These are phyloP conservation scores for Entamoeba histolytica DNA, from an alignment of 208 protist genomes.

Conservation along the genomic window DNA sequence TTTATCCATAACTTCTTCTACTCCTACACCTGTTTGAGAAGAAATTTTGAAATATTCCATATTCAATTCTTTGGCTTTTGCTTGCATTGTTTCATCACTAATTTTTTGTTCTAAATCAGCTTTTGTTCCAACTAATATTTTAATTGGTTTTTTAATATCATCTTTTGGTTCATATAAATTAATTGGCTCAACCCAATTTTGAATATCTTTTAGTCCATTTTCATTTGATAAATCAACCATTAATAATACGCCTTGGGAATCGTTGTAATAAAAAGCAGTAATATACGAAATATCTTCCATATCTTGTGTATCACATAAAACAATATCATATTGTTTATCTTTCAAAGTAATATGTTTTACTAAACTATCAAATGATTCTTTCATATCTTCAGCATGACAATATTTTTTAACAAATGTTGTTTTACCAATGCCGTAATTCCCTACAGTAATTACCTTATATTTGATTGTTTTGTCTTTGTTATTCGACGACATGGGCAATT, in stretches of 20 bases:
- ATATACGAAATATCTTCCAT: not conserved
- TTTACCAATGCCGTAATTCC: not conserved
- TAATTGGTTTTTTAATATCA: not conserved
- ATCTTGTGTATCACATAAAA: not conserved
- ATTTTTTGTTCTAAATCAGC: not conserved
- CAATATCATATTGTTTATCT: not conserved
- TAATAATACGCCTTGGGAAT: not conserved
- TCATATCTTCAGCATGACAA: not conserved
- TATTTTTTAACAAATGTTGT: not conserved
- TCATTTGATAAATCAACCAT: not conserved
- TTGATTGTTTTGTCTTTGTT: not conserved
- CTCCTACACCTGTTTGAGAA: not conserved
- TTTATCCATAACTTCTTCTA: not conserved
- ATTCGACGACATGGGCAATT: not conserved
- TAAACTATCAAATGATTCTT: not conserved
- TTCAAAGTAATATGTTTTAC: not conserved
- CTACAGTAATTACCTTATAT: not conserved
- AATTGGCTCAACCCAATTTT: not conserved
- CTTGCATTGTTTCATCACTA: not conserved
- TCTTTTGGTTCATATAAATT: not conserved
- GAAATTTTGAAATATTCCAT: not conserved
- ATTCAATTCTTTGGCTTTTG: not conserved
- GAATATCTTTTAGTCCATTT: not conserved
- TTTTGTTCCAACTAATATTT: not conserved
- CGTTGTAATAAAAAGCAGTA: not conserved